A percentile compares a stretch with the other conserved stretches of the same genome.
Evolutionary conservation across 129 eudicot species (phyloP).

Genomic region (Dittrichia graveolens): DNA sequence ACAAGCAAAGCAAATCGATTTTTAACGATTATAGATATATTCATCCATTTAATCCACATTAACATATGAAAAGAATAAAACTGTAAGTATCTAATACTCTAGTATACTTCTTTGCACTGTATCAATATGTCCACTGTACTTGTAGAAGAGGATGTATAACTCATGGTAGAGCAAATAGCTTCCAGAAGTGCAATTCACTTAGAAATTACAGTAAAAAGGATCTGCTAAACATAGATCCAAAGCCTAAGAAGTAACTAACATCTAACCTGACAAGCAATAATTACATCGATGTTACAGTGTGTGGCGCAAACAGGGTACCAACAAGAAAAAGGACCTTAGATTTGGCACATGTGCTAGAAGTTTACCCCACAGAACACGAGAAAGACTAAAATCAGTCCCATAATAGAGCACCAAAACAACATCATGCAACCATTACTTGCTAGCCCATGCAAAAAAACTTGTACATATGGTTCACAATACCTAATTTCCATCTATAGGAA

Average conservation of each 20-base stretch:
- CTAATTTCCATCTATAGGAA: background rate
- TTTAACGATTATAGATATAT: background rate
- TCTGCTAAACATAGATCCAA: background rate
- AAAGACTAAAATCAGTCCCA: background rate
- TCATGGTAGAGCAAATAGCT: slow-evolving; percentile 6
- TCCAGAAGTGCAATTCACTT: background rate
- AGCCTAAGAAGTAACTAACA: slow-evolving; percentile 9
- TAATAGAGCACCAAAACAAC: background rate
- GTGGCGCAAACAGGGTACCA: slow-evolving; percentile 1
- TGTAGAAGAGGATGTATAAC: slow-evolving; percentile 5
- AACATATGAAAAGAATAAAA: background rate
- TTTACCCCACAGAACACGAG: background rate
- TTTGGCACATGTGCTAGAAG: background rate
- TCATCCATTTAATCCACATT: background rate
- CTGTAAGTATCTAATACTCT: background rate
- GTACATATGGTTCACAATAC: background rate
- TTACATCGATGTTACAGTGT: background rate
- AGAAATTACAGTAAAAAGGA: background rate
- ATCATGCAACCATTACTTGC: slow-evolving; percentile 5
- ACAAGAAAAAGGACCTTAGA: background rate
- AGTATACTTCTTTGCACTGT: no score
- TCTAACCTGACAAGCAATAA: background rate
- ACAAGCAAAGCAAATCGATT: slow-evolving; percentile 4
- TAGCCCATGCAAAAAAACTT: background rate
- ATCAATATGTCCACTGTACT: no score